Conservation (phyloP, 768 basidiomycete species). For the Suillus weaverae region DNA sequence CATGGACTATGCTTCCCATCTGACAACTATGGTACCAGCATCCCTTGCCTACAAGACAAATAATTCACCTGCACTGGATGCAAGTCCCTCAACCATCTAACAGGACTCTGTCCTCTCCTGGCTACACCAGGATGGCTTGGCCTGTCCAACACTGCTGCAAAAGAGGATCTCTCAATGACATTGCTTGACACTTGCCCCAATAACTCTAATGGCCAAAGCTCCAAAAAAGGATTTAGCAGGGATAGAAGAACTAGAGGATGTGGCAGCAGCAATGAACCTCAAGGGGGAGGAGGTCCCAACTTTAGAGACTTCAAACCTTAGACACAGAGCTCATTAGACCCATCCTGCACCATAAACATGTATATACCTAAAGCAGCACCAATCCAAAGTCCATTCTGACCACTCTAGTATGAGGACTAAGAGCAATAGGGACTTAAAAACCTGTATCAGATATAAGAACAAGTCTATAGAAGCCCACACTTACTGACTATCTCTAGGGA, state of each 20-base stretch:
- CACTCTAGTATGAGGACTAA: not conserved
- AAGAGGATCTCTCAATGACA: not conserved
- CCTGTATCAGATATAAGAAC: not conserved
- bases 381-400: too few relatives aligned
- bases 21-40: not conserved
- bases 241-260: not conserved
- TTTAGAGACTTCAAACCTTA: too few relatives aligned
- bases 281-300: too few relatives aligned
- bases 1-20: not conserved
- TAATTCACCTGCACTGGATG: not conserved
- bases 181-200: not conserved
- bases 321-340: too few relatives aligned
- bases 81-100: conserved; percentile 3
- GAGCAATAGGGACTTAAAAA: not conserved
- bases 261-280: too few relatives aligned
- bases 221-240: too few relatives aligned
- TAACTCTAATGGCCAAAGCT: too few relatives aligned
- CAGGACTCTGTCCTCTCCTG: conserved; percentile 1
- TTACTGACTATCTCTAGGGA: not conserved
- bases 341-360: too few relatives aligned
- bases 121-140: not conserved
- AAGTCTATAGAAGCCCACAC: not conserved
- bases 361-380: too few relatives aligned
- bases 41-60: not conserved
- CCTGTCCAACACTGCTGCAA: not conserved